These are phyloP conservation scores for Parasitella parasitica DNA, from an alignment of 371 early-diverging fungal species.

Conservation along the genomic window DNA sequence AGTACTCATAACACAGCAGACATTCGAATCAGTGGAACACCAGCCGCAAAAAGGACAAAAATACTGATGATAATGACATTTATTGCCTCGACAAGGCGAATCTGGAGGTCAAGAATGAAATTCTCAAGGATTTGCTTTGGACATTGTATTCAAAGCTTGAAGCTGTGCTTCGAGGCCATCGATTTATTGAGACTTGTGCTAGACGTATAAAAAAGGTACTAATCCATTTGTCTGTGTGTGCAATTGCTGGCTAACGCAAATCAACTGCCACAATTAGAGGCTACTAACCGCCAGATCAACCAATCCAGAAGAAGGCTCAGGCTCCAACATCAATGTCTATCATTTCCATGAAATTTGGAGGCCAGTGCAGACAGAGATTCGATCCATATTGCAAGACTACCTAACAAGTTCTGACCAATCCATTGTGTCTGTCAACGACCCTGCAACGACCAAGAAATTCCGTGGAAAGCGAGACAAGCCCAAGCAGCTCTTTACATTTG, in stretches of 20 bases:
- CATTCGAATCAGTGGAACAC: constrained; percentile 3
- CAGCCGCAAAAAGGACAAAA: constrained; percentile 15
- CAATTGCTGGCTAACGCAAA: no score
- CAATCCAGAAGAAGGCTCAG: constrained; percentile 21
- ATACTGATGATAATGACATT: constrained; percentile 35
- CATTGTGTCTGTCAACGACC: constrained; percentile 28
- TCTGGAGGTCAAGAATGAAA: constrained; percentile 60
- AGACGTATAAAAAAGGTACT: constrained; percentile 44
- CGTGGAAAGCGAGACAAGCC: constrained; percentile 30
- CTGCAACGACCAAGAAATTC: constrained; percentile 6
- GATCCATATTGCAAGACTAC: constrained; percentile 71
- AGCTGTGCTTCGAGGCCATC: constrained; percentile 80
- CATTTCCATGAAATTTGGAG: constrained; percentile 67
- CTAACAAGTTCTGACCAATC: constrained; percentile 58
- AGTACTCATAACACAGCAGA: no score
- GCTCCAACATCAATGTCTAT: constrained; percentile 35
- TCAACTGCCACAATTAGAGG: constrained; percentile 14
- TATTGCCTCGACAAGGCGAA: constrained; percentile 52
- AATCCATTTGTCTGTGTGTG: no score
- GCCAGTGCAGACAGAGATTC: constrained; percentile 71
- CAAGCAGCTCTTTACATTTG: constrained; percentile 48
- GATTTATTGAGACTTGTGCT: constrained; percentile 62
- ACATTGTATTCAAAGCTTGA: constrained; percentile 83
- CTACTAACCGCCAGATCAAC: constrained; percentile 13
- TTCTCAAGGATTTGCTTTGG: constrained; percentile 80